Evolutionary conservation across 352 stramenopile species (phyloP).

Genomic region (Phytophthora brassicae): DNA sequence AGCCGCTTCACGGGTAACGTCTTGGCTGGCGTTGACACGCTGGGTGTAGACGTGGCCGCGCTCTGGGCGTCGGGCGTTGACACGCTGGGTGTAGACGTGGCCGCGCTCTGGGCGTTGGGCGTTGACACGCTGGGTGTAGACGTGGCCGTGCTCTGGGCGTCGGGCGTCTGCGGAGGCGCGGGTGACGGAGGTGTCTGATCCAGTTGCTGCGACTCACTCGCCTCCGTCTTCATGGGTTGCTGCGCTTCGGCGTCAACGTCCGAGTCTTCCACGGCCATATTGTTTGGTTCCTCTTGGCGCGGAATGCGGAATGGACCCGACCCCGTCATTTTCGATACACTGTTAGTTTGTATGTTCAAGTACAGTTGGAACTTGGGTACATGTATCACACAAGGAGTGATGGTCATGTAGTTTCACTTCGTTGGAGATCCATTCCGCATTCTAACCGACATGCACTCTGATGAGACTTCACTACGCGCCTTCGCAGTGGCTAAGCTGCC

Average conservation of each 20-base stretch:
- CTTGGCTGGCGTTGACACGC: slow-evolving; percentile 22
- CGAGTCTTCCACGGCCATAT: slow-evolving; percentile 2
- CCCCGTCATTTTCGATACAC: neutral
- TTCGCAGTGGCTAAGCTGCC: slow-evolving; percentile 35
- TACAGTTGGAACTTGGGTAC: slow-evolving; percentile 7
- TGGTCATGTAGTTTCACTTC: neutral
- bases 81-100: neutral
- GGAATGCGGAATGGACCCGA: slow-evolving; percentile 13
- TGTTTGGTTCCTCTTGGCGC: slow-evolving; percentile 15
- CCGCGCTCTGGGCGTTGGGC: neutral
- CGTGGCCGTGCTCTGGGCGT: neutral
- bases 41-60: neutral
- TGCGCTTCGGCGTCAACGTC: slow-evolving; percentile 11
- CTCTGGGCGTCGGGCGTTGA: neutral
- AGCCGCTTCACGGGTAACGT: slow-evolving; percentile 62
- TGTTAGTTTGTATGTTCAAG: neutral
- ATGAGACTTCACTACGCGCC: slow-evolving; percentile 12
- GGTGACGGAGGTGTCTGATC: slow-evolving; percentile 1
- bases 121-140: slow-evolving; percentile 2
- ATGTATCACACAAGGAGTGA: slow-evolving; percentile 8
- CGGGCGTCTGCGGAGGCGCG: neutral
- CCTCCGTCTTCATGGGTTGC: neutral
- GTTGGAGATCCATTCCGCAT: slow-evolving; percentile 8
- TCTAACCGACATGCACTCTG: too few species aligned
- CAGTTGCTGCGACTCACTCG: neutral